Evolutionary conservation across 768 basidiomycete genomes (phyloP).

Genomic region (Panus rudis): DNA sequence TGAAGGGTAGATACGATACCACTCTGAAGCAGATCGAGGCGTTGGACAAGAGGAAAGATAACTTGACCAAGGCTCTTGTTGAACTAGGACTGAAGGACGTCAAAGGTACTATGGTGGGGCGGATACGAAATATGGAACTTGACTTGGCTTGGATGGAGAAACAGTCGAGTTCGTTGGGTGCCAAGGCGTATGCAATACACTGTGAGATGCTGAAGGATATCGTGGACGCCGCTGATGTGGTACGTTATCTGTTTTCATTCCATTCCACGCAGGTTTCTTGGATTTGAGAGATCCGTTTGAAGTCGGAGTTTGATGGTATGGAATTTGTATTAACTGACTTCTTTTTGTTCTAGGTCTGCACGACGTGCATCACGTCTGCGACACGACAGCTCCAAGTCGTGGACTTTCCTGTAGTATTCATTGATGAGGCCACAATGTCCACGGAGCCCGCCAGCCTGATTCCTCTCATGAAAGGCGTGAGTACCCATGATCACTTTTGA

Average conservation of each 20-base stretch:
- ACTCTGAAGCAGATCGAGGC: slow-evolving; percentile 33
- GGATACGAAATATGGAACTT: slow-evolving; percentile 25
- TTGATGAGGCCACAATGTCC: slow-evolving; percentile 96
- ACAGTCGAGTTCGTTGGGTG: slow-evolving; percentile 26
- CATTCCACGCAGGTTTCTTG: slow-evolving; percentile 3
- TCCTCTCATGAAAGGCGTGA: slow-evolving; percentile 89
- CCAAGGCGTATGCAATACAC: slow-evolving; percentile 46
- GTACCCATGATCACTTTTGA: slow-evolving; percentile 26
- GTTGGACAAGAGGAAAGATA: slow-evolving; percentile 18
- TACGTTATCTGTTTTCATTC: slow-evolving; percentile 30
- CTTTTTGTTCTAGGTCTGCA: slow-evolving; percentile 55
- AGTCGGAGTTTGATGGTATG: no score
- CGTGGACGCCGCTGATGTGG: slow-evolving; percentile 64
- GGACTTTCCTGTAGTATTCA: slow-evolving; percentile 89
- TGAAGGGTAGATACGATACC: slow-evolving; percentile 36
- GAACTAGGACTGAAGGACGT: slow-evolving; percentile 3
- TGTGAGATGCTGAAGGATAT: slow-evolving; percentile 61
- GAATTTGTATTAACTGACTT: no score
- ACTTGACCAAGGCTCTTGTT: slow-evolving; percentile 22
- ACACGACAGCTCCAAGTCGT: slow-evolving; percentile 55
- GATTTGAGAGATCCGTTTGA: not conserved
- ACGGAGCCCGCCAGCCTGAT: slow-evolving; percentile 90
- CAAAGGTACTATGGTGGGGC: slow-evolving; percentile 6
- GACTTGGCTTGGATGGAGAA: slow-evolving; percentile 22
- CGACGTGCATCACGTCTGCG: slow-evolving; percentile 80